These are phyloP conservation scores for Parastagonospora nodorum DNA, from an alignment of 2,329 filamentous ascomycete genomes.

Conservation along the genomic window DNA sequence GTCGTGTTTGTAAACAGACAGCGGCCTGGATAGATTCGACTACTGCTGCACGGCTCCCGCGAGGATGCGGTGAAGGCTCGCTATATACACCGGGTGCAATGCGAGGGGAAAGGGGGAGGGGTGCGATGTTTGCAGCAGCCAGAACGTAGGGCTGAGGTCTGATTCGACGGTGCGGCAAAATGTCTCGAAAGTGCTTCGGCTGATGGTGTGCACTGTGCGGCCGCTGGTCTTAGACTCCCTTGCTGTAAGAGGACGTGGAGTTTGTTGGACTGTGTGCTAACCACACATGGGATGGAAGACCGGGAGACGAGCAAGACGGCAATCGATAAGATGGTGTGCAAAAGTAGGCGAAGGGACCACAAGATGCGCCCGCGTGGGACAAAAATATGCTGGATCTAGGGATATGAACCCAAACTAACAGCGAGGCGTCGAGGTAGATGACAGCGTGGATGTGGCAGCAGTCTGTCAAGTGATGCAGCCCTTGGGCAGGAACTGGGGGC, in stretches of 20 bases:
- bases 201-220: conserved; percentile 21
- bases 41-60: not conserved
- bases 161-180: conserved; percentile 31
- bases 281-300: conserved; percentile 12
- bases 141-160: conserved; percentile 22
- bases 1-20: conserved; percentile 13
- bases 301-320: conserved; percentile 6
- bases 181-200: conserved; percentile 21
- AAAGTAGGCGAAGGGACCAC: not conserved
- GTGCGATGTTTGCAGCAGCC: conserved; percentile 1
- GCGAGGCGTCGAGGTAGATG: not conserved
- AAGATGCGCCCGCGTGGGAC: conserved; percentile 9
- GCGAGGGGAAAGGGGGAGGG: conserved; percentile 13
- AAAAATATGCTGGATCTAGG: not conserved
- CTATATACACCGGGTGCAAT: not conserved
- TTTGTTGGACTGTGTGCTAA: conserved; percentile 6
- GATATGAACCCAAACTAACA: not conserved
- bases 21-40: not conserved
- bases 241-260: conserved; percentile 8
- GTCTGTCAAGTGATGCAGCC: conserved; percentile 6
- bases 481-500: not conserved
- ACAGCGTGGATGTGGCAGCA: conserved; percentile 5
- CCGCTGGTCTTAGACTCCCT: conserved; percentile 9
- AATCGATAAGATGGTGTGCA: conserved; percentile 15
- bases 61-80: conserved; percentile 2